A percentile compares a stretch with the other conserved stretches of the same genome.
Conservation (phyloP, 1,284 basidiomycete species). For the Austroboletus novae-zelandiae region DNA sequence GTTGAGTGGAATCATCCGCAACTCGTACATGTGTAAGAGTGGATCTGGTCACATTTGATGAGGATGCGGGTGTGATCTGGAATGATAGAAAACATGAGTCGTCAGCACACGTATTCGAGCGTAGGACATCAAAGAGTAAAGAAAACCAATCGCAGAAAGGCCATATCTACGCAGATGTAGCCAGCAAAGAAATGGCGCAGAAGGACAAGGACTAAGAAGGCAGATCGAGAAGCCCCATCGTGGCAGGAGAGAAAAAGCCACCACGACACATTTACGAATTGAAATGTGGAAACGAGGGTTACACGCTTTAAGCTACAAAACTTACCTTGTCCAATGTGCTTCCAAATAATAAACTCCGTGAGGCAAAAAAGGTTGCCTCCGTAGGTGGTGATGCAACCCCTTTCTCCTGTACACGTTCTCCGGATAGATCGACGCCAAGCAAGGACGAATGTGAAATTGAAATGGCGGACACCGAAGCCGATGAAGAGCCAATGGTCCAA, state of each 20-base stretch:
- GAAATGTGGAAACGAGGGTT: constrained; percentile 3
- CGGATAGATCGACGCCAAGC: constrained; percentile 11
- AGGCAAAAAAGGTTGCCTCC: constrained; percentile 1
- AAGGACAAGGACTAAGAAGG: not conserved
- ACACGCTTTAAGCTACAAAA: constrained; percentile 8
- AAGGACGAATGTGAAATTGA: constrained; percentile 18
- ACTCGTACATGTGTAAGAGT: constrained; percentile 5
- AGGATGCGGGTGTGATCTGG: constrained; percentile 7
- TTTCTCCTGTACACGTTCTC: not conserved
- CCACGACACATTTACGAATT: not conserved
- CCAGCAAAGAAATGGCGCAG: not conserved
- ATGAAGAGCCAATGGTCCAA: constrained; percentile 11
- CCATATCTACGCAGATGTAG: constrained; percentile 13
- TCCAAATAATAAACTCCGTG: constrained; percentile 19
- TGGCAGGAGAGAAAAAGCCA: not conserved
- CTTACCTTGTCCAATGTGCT: constrained; percentile 15
- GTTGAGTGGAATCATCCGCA: constrained; percentile 20
- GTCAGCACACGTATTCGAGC: constrained; percentile 5
- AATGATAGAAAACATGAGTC: constrained; percentile 7
- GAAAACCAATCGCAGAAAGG: constrained; percentile 11
- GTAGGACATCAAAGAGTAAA: constrained; percentile 1
- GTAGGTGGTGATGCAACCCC: not conserved
- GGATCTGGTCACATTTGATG: constrained; percentile 18
- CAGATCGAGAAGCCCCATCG: not conserved
- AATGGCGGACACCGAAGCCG: constrained; percentile 3